Conservation (phyloP, 768 basidiomycete species). For the Hypsizygus marmoreus region DNA sequence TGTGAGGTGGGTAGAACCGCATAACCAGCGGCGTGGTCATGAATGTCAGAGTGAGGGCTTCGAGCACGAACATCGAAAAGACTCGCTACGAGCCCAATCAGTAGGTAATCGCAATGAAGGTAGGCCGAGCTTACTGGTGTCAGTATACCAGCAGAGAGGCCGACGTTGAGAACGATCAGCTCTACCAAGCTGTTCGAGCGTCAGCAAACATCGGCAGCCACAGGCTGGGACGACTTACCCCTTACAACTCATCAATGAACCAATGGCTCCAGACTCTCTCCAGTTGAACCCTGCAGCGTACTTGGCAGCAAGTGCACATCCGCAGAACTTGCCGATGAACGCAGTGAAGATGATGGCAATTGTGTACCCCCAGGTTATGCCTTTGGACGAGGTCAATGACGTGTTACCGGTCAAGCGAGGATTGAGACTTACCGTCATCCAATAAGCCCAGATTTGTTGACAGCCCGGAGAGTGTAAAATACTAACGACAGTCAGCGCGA, state of each 20-base stretch:
- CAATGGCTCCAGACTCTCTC: conserved; percentile 84
- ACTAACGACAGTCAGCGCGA: conserved; percentile 43
- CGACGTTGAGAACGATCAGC: conserved; percentile 95
- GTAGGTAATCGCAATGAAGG: no score
- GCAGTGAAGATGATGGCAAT: conserved; percentile 78
- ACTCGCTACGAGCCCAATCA: conserved; percentile 58
- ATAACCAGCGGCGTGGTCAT: conserved; percentile 81
- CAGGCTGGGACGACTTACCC: conserved; percentile 48
- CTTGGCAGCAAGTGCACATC: conserved; percentile 72
- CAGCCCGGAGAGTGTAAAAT: conserved; percentile 91
- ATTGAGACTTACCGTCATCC: conserved; percentile 55
- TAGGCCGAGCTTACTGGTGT: conserved; percentile 43
- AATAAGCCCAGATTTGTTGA: conserved; percentile 87
- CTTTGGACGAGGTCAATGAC: conserved; percentile 28
- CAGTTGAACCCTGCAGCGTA: conserved; percentile 70
- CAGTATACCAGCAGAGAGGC: conserved; percentile 78
- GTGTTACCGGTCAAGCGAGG: neutral
- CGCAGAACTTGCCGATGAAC: conserved; percentile 88
- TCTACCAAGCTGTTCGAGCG: conserved; percentile 68
- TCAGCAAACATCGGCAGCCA: neutral
- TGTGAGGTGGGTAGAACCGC: conserved; percentile 64
- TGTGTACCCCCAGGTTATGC: conserved; percentile 87
- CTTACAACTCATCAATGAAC: conserved; percentile 94
- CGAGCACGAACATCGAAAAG: conserved; percentile 95
- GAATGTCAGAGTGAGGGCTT: conserved; percentile 80